Base-by-base conservation (phyloP, 2,329 filamentous ascomycete species). In the Fusarium burgessii region DNA sequence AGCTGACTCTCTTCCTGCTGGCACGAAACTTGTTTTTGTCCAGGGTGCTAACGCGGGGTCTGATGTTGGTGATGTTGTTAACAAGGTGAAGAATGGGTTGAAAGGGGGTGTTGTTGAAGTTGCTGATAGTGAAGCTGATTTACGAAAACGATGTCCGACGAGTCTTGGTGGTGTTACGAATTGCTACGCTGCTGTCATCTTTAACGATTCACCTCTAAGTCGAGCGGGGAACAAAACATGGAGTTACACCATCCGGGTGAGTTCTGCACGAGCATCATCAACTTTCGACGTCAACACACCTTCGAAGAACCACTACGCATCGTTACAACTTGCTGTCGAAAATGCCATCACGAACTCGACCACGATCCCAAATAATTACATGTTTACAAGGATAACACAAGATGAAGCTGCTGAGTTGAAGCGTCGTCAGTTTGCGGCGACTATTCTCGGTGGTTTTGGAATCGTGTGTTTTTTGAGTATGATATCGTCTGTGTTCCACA, bases 391-490 rank as follows among this genome's bases (percentile, higher is more conserved):
- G 8, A 59, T 43, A 33, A 55, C 47, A 2, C 43, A 51, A 38
- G n/a, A 38, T 23, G 33, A 38, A 4, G 54, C 33, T 14, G 23
- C 23, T 5, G 54, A 51, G 54, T n/a, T 51, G 35, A 51, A n/a
- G 18, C 54, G 33, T 15, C 54, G 54, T 10, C 23, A 38, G 14
- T 57, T 57, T 32, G 43, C 43, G 23, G 33, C 42, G 9, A 29
- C 32, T 11, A 38, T 51, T 8, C 18, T 57, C 1, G 42, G 49
- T 9, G 57, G 57, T 23, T 55, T 45, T 36, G 57, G 57, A 0
- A 55, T 60, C 9, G 20, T 60, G 7, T 62, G 59, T 33, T 62
- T 62, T 17, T 6, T 58, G 9, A 62, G 59, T 45, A 62, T 62
- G 59, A 23, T 62, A 13, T 58, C 59, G 7, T 42, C 52, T 11